Percentiles rank a stretch among this genome's conserved stretches.
phyloP scores from a whole-genome alignment of 805 yeast genomes.

The Candida endomychidarum region DNA sequence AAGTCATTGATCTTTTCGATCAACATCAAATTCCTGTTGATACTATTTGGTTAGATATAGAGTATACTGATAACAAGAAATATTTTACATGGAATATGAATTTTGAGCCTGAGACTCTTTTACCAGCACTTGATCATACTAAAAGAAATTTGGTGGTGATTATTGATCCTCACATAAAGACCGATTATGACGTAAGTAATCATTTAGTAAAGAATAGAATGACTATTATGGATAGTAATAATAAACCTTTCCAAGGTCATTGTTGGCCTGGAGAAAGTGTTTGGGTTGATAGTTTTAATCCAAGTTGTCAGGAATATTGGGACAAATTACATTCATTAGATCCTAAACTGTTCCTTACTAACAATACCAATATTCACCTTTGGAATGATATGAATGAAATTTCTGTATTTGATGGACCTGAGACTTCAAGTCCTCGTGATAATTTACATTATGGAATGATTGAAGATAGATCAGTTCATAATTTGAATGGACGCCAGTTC shows the following conservation, averaged over 20 bases:
- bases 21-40: slow-evolving; percentile 77
- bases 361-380: slow-evolving; percentile 66
- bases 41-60: slow-evolving; percentile 92
- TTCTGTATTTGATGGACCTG: slow-evolving; percentile 92
- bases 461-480: slow-evolving; percentile 93
- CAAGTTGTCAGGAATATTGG: slow-evolving; percentile 64
- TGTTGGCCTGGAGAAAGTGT: slow-evolving; percentile 98
- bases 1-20: slow-evolving; percentile 70
- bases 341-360: slow-evolving; percentile 34
- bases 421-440: slow-evolving; percentile 85
- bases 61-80: slow-evolving; percentile 81
- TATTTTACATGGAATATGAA: slow-evolving; percentile 89
- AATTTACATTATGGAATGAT: slow-evolving; percentile 71
- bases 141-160: slow-evolving; percentile 82
- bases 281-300: slow-evolving; percentile 87
- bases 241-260: slow-evolving; percentile 68
- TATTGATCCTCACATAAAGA: slow-evolving; percentile 89
- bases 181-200: slow-evolving; percentile 64
- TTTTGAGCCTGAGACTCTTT: slow-evolving; percentile 73
- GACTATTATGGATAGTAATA: slow-evolving; percentile 48
- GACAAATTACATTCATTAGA: slow-evolving; percentile 45
- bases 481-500: slow-evolving; percentile 74
- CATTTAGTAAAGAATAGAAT: slow-evolving; percentile 40
- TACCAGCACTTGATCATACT: slow-evolving; percentile 60
- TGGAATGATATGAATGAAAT: slow-evolving; percentile 99